Percentiles rank a stretch among this genome's conserved stretches.
phyloP scores from a whole-genome alignment of 371 early-diverging fungal genomes.

The Funneliformis caledonium region DNA sequence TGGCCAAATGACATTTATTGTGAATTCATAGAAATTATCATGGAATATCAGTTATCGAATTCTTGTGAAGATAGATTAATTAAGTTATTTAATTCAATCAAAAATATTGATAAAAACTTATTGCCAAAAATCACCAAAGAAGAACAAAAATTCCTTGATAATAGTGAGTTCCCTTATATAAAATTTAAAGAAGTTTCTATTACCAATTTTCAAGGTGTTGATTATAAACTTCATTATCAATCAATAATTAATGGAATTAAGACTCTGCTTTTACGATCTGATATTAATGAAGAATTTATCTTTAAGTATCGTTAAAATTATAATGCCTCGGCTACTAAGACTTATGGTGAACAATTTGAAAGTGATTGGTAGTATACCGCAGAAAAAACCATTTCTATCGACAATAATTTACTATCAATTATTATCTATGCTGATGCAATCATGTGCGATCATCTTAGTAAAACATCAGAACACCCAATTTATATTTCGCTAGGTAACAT shows the following conservation, averaged over 20 bases:
- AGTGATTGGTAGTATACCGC: not conserved
- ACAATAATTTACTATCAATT: not conserved
- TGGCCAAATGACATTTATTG: not conserved
- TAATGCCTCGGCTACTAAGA: not conserved
- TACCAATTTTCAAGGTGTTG: not conserved
- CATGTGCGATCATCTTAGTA: not conserved
- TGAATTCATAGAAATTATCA: not conserved
- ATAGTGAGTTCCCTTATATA: no score
- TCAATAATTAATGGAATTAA: not conserved
- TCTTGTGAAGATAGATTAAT: not conserved
- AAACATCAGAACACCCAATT: conserved; percentile 7
- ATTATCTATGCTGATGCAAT: conserved; percentile 1
- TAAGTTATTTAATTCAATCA: not conserved
- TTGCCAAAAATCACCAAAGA: no score
- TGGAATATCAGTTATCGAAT: not conserved
- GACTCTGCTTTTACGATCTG: no score
- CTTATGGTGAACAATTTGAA: conserved; percentile 2
- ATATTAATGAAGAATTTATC: no score
- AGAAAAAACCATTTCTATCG: not conserved
- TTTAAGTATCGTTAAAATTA: not conserved
- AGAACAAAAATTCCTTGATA: no score
- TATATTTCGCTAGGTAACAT: conserved; percentile 2
- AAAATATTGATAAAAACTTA: not conserved
- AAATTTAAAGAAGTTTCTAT: not conserved
- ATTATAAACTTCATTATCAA: not conserved